Conservation (phyloP, 169 alveolate genomes). For the Amoebophrya sp. region DNA sequence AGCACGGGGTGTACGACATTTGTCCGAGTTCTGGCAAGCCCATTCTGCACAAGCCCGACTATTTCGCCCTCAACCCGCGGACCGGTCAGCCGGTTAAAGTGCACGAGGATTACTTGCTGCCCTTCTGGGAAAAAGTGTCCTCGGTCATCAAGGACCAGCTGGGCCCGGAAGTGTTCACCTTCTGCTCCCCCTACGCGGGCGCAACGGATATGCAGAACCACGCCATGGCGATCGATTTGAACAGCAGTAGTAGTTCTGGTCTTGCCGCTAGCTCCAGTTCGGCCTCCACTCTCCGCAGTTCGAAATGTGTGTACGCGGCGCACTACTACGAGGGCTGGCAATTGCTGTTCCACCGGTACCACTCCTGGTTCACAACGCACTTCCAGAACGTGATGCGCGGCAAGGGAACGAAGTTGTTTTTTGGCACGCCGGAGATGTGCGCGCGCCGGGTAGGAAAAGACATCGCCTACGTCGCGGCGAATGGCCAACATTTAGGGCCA, state of each 20-base stretch:
- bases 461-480: background rate
- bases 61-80: background rate
- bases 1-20: background rate
- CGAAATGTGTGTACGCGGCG: background rate
- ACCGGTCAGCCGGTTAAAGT: background rate
- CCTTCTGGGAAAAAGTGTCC: background rate
- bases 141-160: background rate
- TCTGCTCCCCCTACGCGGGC: background rate
- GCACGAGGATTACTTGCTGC: background rate
- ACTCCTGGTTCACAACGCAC: background rate
- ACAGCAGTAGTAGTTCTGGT: no score
- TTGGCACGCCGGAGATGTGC: background rate
- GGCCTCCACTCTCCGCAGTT: no score
- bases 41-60: background rate
- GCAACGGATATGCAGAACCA: background rate
- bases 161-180: background rate
- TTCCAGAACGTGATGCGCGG: background rate
- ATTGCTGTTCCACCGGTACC: background rate
- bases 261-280: no score
- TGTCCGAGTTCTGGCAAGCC: background rate
- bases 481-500: background rate
- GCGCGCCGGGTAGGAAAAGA: background rate
- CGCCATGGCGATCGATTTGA: no score
- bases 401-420: no score
- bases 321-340: background rate